Base-by-base conservation (phyloP, 108 stramenopile species). In the Skeletonema costatum region DNA sequence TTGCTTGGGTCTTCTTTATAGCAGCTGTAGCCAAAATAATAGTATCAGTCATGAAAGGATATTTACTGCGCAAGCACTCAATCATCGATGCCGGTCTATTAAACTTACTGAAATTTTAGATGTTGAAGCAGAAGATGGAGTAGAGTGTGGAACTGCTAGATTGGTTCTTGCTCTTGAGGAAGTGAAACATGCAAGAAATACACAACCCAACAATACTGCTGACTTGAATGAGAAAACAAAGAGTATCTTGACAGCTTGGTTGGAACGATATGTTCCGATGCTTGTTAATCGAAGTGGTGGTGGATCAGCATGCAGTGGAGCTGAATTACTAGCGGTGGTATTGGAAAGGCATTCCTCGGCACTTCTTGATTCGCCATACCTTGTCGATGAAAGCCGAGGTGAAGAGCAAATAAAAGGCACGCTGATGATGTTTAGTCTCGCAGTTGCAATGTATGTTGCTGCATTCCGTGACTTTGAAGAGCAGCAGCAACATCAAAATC, bases 341-440 rank as follows among this genome's bases (percentile, higher is more conserved):
- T 29, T 80, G 44, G 66, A 73, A 51, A 39, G 68, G 12, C 68
- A 80, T 31, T 64, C 73, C 17, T 53, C 72, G 46, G 8, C 41
- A 16, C 60, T 68, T 3, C 66, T 59, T 12, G 56, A 32, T 41
- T 61, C 64, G 12, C 33, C 30, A 32, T 29, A 11, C 16, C 19
- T 64, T 51, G 9, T 11, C 30, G 50, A 56, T 11, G 66, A 63
- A 56, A 73, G 70, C 58, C 31, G 41, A 25, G 56, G 78, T 4
- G 92, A 91, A 71, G 92, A 92, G 61, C 66, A 77, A 39, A 62
- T 90, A 58, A 93, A 93, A 78, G 89, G 90, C 2, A 81, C 87
- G 44, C 51, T 93, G 39, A 84, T 86, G 9, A 53, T 93, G 64
- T 64, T 92, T 39, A 78, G 74, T 3, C 53, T 94, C 3, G 75